A percentile compares a stretch with the other conserved stretches of the same genome.
phyloP scores from a whole-genome alignment of 164 flowering plant genomes.

The Cinnamomum micranthum region DNA sequence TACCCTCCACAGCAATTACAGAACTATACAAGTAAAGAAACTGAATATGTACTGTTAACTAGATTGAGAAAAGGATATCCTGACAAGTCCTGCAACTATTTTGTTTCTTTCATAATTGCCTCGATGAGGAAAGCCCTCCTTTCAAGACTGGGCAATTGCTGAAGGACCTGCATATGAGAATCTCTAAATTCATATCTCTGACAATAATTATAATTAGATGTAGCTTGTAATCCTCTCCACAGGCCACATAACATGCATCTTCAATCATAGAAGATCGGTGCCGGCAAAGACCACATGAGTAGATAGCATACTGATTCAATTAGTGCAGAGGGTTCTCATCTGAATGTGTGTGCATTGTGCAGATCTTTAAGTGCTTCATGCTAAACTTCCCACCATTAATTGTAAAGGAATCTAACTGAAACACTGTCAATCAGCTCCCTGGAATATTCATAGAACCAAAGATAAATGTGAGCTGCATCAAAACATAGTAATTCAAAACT shows the following conservation, averaged over 20 bases:
- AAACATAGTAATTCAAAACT: no score
- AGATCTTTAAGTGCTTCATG: no score
- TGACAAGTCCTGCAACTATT: conserved; percentile 48
- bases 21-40: background rate
- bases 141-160: conserved; percentile 38
- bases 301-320: background rate
- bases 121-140: conserved; percentile 45
- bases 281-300: background rate
- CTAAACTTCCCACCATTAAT: no score
- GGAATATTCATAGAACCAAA: no score
- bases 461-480: no score
- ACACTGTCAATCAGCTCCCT: no score
- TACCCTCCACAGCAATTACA: background rate
- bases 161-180: conserved; percentile 40
- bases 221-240: background rate
- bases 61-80: conserved; percentile 44
- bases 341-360: no score
- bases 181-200: conserved; percentile 1
- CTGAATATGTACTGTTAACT: background rate
- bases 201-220: conserved; percentile 5
- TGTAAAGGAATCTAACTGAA: no score
- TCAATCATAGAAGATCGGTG: background rate
- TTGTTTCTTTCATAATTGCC: conserved; percentile 37
- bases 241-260: background rate
- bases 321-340: no score